These are phyloP conservation scores for Arthrobotrys sphaeroides DNA, from an alignment of 2,329 filamentous ascomycete species.

Conservation along the genomic window DNA sequence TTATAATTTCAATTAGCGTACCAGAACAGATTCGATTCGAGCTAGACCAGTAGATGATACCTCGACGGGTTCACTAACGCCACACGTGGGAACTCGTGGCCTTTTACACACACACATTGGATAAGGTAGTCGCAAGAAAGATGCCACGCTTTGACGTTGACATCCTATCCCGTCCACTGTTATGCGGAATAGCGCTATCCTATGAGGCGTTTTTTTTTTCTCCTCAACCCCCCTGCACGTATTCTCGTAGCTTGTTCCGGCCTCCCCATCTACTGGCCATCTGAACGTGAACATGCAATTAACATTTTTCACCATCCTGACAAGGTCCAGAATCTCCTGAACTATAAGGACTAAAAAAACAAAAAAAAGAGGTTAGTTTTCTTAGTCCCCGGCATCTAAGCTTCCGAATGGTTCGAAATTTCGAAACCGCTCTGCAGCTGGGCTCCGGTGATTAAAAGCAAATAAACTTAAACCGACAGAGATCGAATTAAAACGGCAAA, in stretches of 20 bases:
- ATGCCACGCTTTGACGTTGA: constrained; percentile 44
- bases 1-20: not conserved
- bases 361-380: no score
- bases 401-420: not conserved
- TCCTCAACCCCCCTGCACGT: not conserved
- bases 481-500: not conserved
- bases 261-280: not conserved
- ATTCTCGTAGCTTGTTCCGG: not conserved
- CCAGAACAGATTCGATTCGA: not conserved
- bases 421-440: no score
- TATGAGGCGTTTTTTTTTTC: not conserved
- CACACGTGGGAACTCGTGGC: constrained; percentile 3
- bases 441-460: not conserved
- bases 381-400: constrained; percentile 4
- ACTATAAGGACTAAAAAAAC: constrained; percentile 10
- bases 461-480: constrained; percentile 14
- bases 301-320: not conserved
- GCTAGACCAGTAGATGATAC: not conserved
- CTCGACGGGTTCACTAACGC: not conserved
- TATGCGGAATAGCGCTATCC: constrained; percentile 8
- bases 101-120: not conserved
- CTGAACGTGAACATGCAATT: not conserved
- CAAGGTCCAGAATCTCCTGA: not conserved
- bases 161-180: constrained; percentile 15
- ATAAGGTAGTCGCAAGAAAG: constrained; percentile 18